phyloP scores from a whole-genome alignment of 148 eudicot species.

The Rheum nobile region DNA sequence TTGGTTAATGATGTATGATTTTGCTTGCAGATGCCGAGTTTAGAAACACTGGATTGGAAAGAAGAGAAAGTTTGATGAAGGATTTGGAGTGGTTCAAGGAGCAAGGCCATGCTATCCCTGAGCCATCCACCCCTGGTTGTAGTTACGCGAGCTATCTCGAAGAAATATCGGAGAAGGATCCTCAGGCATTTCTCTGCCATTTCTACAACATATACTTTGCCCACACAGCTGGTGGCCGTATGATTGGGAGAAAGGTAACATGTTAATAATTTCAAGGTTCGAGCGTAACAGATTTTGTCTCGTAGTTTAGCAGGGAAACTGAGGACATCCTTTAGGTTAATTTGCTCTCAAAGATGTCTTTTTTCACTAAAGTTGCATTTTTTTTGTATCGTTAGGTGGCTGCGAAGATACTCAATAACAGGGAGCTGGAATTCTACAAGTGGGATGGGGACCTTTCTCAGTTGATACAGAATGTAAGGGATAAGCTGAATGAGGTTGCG shows the following conservation, averaged over 20 bases:
- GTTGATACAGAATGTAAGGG: conserved; percentile 79
- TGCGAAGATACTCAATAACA: conserved; percentile 56
- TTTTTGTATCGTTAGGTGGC: conserved; percentile 37
- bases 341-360: too few relatives aligned
- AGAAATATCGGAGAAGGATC: conserved; percentile 67
- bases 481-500: conserved; percentile 77
- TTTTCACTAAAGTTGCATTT: too few relatives aligned
- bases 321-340: too few relatives aligned
- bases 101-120: conserved; percentile 77
- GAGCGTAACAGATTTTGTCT: too few relatives aligned
- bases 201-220: conserved; percentile 86
- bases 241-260: conserved; percentile 93
- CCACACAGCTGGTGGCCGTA: conserved; percentile 87
- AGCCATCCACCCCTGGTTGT: conserved; percentile 68
- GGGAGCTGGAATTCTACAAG: conserved; percentile 83
- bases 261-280: too few relatives aligned
- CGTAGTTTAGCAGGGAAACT: too few relatives aligned
- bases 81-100: conserved; percentile 92
- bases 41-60: conserved; percentile 78
- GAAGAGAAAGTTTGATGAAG: conserved; percentile 47
- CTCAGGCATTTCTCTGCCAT: conserved; percentile 89
- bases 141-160: conserved; percentile 47
- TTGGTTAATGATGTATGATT: too few relatives aligned
- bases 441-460: conserved; percentile 85
- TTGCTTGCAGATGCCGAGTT: conserved; percentile 63